These are phyloP conservation scores for Nicotiana tabacum DNA, from an alignment of 257 asterid genomes.

Conservation along the genomic window DNA sequence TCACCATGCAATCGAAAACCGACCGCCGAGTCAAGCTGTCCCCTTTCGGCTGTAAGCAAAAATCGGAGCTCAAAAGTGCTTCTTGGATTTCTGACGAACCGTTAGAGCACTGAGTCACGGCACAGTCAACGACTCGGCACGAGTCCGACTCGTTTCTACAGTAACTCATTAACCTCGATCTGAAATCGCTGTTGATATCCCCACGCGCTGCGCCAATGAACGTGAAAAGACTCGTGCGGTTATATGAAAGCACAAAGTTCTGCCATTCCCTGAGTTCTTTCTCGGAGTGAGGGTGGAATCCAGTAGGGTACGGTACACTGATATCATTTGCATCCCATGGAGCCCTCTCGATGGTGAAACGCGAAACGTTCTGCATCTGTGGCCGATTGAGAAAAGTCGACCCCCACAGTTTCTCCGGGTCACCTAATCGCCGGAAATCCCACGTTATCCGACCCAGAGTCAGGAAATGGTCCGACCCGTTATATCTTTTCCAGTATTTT, in stretches of 20 bases:
- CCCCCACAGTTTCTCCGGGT: conserved; percentile 61
- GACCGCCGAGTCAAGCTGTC: conserved; percentile 58
- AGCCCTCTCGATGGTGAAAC: conserved; percentile 58
- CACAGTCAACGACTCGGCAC: conserved; percentile 58
- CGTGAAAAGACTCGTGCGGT: conserved; percentile 44
- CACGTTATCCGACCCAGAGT: conserved; percentile 68
- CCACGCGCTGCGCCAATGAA: conserved; percentile 47
- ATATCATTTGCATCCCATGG: conserved; percentile 75
- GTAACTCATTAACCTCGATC: conserved; percentile 31
- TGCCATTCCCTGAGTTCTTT: conserved; percentile 48
- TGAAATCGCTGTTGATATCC: conserved; percentile 43
- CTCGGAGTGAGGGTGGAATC: conserved; percentile 72
- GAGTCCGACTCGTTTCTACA: conserved; percentile 40
- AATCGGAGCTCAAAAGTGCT: conserved; percentile 52
- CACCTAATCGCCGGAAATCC: conserved; percentile 73
- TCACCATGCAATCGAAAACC: conserved; percentile 77
- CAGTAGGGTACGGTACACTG: conserved; percentile 82
- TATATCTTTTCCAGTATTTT: conserved; percentile 41
- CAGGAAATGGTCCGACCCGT: conserved; percentile 80
- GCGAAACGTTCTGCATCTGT: conserved; percentile 49
- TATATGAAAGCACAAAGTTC: conserved; percentile 32
- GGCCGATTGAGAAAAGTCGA: conserved; percentile 67
- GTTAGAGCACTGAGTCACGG: conserved; percentile 35
- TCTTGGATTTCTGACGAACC: conserved; percentile 31
- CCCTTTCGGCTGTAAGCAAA: conserved; percentile 77